These are phyloP conservation scores for Calocybe cyanea DNA, from an alignment of 768 basidiomycete genomes.

Conservation along the genomic window DNA sequence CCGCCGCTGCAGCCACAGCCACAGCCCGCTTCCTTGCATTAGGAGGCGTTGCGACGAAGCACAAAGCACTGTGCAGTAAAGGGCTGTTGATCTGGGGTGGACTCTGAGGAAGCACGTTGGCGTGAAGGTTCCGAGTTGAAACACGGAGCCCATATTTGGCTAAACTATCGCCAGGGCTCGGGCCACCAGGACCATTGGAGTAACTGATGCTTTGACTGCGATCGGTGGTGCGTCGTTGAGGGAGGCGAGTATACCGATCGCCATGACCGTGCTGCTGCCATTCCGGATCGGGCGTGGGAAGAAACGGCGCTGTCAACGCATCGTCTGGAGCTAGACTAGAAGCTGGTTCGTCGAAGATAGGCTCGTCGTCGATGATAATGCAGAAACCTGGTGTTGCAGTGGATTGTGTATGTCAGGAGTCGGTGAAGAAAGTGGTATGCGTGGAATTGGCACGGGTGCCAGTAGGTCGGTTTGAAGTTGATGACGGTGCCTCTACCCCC, in stretches of 20 bases:
- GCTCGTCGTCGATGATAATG: conserved; percentile 34
- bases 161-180: no score
- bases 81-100: conserved; percentile 57
- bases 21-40: not conserved
- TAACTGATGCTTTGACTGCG: conserved; percentile 24
- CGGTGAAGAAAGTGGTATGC: conserved; percentile 13
- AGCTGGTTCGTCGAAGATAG: conserved; percentile 10
- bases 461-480: not conserved
- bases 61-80: conserved; percentile 50
- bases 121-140: no score
- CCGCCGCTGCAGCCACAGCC: no score
- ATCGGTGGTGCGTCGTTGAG: conserved; percentile 24
- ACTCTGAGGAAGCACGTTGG: conserved; percentile 42
- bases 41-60: conserved; percentile 39
- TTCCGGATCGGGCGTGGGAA: no score
- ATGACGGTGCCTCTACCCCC: no score
- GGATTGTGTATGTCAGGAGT: conserved; percentile 12
- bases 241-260: conserved; percentile 40
- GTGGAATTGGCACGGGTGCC: conserved; percentile 11
- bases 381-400: conserved; percentile 33
- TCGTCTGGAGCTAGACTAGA: conserved; percentile 15
- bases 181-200: conserved; percentile 14
- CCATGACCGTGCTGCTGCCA: conserved; percentile 4
- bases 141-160: no score
- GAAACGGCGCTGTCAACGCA: no score